phyloP scores from a whole-genome alignment of 768 basidiomycete genomes.

The Pleurotus pulmonarius region DNA sequence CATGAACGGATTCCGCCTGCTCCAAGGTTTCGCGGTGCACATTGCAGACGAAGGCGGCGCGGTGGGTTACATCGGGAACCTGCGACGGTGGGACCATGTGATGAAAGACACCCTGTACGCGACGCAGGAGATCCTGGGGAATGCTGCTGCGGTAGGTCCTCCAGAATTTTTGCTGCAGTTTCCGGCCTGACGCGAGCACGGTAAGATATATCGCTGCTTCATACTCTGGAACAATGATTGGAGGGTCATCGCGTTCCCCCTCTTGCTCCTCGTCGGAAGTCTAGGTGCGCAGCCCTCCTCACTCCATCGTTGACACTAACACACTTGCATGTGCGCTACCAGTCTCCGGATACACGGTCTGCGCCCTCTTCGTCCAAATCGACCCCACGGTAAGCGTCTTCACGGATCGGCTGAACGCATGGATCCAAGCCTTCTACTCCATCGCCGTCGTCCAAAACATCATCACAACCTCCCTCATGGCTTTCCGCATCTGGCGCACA shows the following conservation, averaged over 20 bases:
- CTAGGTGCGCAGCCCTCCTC: slow-evolving; percentile 7
- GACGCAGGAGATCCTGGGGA: slow-evolving; percentile 16
- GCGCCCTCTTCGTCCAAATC: slow-evolving; percentile 9
- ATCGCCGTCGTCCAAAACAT: slow-evolving; percentile 15
- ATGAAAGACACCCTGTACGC: slow-evolving; percentile 15
- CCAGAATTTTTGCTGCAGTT: no score
- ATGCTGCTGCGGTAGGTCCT: slow-evolving; percentile 12
- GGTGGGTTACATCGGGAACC: slow-evolving; percentile 10
- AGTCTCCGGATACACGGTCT: slow-evolving; percentile 16
- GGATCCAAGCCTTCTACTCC: slow-evolving; percentile 17
- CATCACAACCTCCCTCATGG: slow-evolving; percentile 17
- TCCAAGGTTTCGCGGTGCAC: slow-evolving; percentile 13
- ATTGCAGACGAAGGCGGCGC: slow-evolving; percentile 9
- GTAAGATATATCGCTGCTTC: slow-evolving; percentile 19
- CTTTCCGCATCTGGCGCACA: slow-evolving; percentile 14
- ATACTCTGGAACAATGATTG: slow-evolving; percentile 14
- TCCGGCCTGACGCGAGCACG: neutral
- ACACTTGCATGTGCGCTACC: no score
- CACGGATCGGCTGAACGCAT: slow-evolving; percentile 9
- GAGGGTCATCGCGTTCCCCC: slow-evolving; percentile 11
- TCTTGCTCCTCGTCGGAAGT: slow-evolving; percentile 12
- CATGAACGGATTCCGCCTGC: slow-evolving; percentile 12
- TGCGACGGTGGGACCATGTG: slow-evolving; percentile 15
- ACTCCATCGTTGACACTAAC: no score
- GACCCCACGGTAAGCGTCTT: slow-evolving; percentile 12